Percentiles rank a stretch among this genome's conserved stretches.
phyloP scores from a whole-genome alignment of 148 eudicot species.

The Selenicereus undatus region DNA sequence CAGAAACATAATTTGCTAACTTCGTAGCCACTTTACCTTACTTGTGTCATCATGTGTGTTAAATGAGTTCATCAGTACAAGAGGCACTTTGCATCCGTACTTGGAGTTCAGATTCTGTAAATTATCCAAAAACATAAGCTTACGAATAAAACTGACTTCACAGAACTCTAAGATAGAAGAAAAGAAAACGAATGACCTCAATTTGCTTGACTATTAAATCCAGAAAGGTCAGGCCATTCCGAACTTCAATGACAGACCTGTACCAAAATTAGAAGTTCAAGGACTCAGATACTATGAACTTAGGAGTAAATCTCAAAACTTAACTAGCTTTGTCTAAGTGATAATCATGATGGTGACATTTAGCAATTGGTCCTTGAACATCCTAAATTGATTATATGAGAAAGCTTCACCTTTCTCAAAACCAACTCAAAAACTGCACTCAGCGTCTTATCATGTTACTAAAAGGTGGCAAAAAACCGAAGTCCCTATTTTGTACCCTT shows the following conservation, averaged over 20 bases:
- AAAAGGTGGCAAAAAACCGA: no score
- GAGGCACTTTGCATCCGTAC: slow-evolving; percentile 92
- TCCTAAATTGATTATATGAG: no score
- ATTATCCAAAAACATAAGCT: slow-evolving; percentile 18
- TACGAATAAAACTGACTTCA: not conserved
- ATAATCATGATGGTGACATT: no score
- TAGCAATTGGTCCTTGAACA: no score
- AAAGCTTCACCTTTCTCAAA: no score
- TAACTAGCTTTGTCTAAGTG: no score
- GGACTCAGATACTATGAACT: not conserved
- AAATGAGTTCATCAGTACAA: slow-evolving; percentile 96
- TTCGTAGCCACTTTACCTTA: slow-evolving; percentile 43
- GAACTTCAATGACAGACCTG: slow-evolving; percentile 97
- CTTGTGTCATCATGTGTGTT: slow-evolving; percentile 96
- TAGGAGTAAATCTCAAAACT: no score
- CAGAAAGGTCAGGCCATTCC: slow-evolving; percentile 82
- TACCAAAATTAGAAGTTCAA: slow-evolving; percentile 3
- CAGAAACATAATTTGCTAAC: slow-evolving; percentile 1
- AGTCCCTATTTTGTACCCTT: no score
- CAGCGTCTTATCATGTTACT: no score
- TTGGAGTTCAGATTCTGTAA: slow-evolving; percentile 62
- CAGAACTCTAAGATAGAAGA: not conserved
- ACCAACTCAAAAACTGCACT: no score
- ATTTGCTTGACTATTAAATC: slow-evolving; percentile 89
- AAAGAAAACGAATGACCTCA: slow-evolving; percentile 53